Evolutionary conservation across 2,329 filamentous ascomycete genomes (phyloP), one percentile per base, ranked within the genome.

Genomic region (Penicillium glabrum): DNA sequence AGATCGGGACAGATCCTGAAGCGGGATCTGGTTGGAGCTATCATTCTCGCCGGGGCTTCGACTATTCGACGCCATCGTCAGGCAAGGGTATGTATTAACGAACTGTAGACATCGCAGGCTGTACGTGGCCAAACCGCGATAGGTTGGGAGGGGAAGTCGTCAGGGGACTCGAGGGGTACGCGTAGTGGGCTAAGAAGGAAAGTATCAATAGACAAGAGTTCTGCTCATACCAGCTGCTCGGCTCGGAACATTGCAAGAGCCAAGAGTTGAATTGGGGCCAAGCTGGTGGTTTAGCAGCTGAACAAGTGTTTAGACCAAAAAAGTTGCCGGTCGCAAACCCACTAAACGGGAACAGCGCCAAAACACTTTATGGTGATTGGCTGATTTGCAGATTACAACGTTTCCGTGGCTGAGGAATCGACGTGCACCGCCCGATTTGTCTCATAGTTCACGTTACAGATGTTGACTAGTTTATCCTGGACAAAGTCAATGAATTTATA

Each of bases 1-100:
- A 26, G 72, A 70, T 57, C 74, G 72, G 13, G 78, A 77, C 35
- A 90, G 78, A 65, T 88, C 84, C 73, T 87, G 87, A 57, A 93
- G 79, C 58, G 89, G 89, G 76, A 95, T 93, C 60, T 76, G 74
- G 56, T 69, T 60, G n/a, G 66, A 60, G 52, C 61, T 63, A 39
- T 71, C 65, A 57, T 65, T 57, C 62, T 67, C 57, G 59, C 66
- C 67, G 63, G 61, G 63, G 62, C 64, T 67, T 60, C 72, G 69
- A 64, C 67, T 69, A 63, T 68, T 71, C 51, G 75, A 71, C 67
- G 75, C 75, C 75, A 77, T 77, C 63, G 67, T 75, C 59, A 61
- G 67, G 70, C 71, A 70, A 58, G 53, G 52, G 66, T 61, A 62
- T 63, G 57, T 48, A 65, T 70, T 73, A 77, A 66, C 65, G 66